These are phyloP conservation scores for Filobasidium floriforme DNA, from an alignment of 768 basidiomycete species.

Conservation along the genomic window DNA sequence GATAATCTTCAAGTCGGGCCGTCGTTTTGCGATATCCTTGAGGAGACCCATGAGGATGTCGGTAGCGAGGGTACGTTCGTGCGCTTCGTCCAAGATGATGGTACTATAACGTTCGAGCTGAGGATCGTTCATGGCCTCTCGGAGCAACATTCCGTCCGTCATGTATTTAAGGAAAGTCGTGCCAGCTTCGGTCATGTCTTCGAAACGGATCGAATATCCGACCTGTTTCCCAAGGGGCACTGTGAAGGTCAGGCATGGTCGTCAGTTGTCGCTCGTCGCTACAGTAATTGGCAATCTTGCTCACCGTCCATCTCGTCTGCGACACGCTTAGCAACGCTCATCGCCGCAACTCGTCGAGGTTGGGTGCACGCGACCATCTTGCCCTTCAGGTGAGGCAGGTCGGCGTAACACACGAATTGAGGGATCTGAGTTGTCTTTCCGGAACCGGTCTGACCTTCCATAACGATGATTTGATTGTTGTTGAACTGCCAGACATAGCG, in stretches of 20 bases:
- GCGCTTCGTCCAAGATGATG: constrained; percentile 96
- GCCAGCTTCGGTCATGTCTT: constrained; percentile 84
- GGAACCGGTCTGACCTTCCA: constrained; percentile 73
- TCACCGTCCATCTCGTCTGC: constrained; percentile 97
- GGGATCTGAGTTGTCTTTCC: constrained; percentile 99
- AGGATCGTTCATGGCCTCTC: constrained; percentile 96
- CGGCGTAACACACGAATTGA: constrained; percentile 89
- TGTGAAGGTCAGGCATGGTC: constrained; percentile 38
- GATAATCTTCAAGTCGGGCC: constrained; percentile 88
- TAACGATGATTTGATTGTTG: constrained; percentile 71
- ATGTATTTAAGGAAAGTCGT: constrained; percentile 97
- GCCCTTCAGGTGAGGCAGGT: constrained; percentile 78
- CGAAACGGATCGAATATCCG: constrained; percentile 96
- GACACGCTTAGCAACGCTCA: constrained; percentile 96
- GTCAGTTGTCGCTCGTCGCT: constrained; percentile 2
- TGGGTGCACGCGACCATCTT: constrained; percentile 96
- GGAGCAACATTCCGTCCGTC: constrained; percentile 98
- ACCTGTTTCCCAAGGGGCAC: constrained; percentile 90
- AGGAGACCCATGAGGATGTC: constrained; percentile 98
- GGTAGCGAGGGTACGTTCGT: constrained; percentile 94
- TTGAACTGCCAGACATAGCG: constrained; percentile 52
- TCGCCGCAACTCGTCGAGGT: constrained; percentile 89
- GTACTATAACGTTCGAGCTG: constrained; percentile 83
- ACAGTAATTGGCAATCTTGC: constrained; percentile 32
- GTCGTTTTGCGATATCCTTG: constrained; percentile 67